Evolutionary conservation across 768 basidiomycete genomes (phyloP).

Genomic region (Glaciozyma martinii): DNA sequence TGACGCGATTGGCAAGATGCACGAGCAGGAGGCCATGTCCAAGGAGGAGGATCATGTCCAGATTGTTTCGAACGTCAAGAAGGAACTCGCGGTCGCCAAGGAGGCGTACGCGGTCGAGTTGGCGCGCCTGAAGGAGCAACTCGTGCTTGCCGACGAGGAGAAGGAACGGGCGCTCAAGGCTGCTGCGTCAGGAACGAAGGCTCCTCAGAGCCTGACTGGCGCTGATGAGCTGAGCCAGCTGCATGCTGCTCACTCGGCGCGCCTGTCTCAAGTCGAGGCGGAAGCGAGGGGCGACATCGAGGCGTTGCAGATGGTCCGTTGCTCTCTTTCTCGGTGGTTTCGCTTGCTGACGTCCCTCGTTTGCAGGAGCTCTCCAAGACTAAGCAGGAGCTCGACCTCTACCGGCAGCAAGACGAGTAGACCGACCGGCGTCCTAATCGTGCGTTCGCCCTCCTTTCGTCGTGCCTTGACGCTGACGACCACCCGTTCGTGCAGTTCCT

Average conservation of each 20-base stretch:
- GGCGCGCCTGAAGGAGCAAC: constrained; percentile 55
- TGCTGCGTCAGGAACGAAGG: constrained; percentile 14
- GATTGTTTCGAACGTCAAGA: constrained; percentile 9
- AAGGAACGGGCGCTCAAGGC: background rate
- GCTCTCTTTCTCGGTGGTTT: background rate
- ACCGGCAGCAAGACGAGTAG: constrained; percentile 13
- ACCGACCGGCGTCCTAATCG: background rate
- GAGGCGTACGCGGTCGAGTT: constrained; percentile 49
- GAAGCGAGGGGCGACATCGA: constrained; percentile 56
- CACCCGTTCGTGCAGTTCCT: too few species aligned
- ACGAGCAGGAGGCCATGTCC: constrained; percentile 39
- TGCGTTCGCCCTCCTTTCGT: too few species aligned
- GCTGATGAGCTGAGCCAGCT: constrained; percentile 67
- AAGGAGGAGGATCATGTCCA: constrained; percentile 9
- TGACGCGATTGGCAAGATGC: constrained; percentile 16
- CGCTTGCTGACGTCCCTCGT: background rate
- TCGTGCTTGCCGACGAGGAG: constrained; percentile 32
- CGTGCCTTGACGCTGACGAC: too few species aligned
- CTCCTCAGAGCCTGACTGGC: constrained; percentile 49
- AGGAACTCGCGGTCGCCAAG: constrained; percentile 50
- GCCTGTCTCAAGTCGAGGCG: constrained; percentile 63
- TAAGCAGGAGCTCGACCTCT: constrained; percentile 16
- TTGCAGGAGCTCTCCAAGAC: constrained; percentile 5
- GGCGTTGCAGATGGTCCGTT: constrained; percentile 12
- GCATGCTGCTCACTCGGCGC: constrained; percentile 77